Base-by-base conservation (phyloP, 495 filamentous ascomycete species). In the Aspergillus sclerotiicarbonarius region DNA sequence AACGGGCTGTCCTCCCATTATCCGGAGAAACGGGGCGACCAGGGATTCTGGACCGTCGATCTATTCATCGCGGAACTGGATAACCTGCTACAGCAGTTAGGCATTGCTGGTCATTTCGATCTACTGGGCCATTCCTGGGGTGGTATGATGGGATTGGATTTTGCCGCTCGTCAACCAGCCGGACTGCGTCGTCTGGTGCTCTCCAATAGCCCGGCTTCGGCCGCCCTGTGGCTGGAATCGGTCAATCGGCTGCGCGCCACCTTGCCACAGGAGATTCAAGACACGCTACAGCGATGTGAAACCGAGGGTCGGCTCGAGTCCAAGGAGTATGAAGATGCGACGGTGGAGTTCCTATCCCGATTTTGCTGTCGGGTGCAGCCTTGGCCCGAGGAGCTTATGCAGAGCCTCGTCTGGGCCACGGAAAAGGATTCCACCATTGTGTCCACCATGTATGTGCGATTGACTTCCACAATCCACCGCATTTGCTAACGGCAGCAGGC, bases 71-170 rank as follows among this genome's bases (percentile, higher is more conserved):
- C 51, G 8, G 80, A 84, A 63, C 74, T 83, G 0, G 71, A 80
- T 30, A 82, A 80, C 56, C 60, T 84, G 18, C 56, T 81, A 6
- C 31, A 52, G 12, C 62, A 74, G 19, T 67, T 84, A 0, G 67
- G 60, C 0, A 70, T 83, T 33, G 15, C 59, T 0, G 43, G 62
- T 7, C 57, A 67, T 0, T 80, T 76, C 58, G 68, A 81, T 54
- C 41, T 82, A 0, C 66, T 78, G 4, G 79, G 82, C 6, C 71
- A 78, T 33, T 72, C 66, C 8, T 85, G 80, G 80, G 81, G 81
- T 25, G 81, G 76, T 25, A 79, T 82, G 75, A 64, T 83, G 0
- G 78, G 67, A 3, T 68, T 67, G 5, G 51, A 64, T 4, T 73
- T 67, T 61, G 77, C 75, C 0, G 57, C 71, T 12, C 53, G 54